Base-by-base conservation (phyloP, 2,329 filamentous ascomycete species). In the Aspergillus persii region DNA sequence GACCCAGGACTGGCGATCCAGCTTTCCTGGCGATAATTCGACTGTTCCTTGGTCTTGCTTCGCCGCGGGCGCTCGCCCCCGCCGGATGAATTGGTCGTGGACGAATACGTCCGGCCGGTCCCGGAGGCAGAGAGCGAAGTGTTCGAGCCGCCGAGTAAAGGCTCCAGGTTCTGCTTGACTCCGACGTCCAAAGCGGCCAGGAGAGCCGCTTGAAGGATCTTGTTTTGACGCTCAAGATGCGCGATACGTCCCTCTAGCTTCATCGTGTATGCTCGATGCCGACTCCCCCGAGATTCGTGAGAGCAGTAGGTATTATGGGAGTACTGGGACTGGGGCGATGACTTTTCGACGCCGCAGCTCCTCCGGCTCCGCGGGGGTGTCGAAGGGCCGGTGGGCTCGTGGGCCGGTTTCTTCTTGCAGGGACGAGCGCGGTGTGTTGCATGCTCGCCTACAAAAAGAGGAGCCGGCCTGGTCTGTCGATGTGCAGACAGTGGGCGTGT, bases 161-260 rank as follows among this genome's bases (percentile, higher is more conserved):
- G 63, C 8, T 72, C 68, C 3, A 70, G 56, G 44, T 69, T 69
- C 18, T 67, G 69, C 47, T 73, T 75, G 31, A 68, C 69, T 6
- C 74, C 74, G 5, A 72, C 71, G 54, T 77, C 74, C 30, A 78
- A 63, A 5, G 76, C 75, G 1, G 76, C 75, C 33, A 77, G 61
- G 8, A 79, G 70, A 36, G 76, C 76, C 5, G 76, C 76, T 39
- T 77, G 76, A 9, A 79, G 73, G 54, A 77, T 70, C 56, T 74
- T 73, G 63, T 79, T 79, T 53, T 79, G 76, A 12, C 73, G 74
- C 58, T 78, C 76, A 7, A 79, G 71, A 26, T 73, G 69, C 8
- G 72, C 69, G 39, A 78, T 69, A 15, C 75, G 74, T 15, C 71
- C 70, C 59, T 78, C 74, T 6, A 77, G 70, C n/a, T 68, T 63